Conservation (phyloP, 208 protist genomes). For the Novymonas esmeraldas region DNA sequence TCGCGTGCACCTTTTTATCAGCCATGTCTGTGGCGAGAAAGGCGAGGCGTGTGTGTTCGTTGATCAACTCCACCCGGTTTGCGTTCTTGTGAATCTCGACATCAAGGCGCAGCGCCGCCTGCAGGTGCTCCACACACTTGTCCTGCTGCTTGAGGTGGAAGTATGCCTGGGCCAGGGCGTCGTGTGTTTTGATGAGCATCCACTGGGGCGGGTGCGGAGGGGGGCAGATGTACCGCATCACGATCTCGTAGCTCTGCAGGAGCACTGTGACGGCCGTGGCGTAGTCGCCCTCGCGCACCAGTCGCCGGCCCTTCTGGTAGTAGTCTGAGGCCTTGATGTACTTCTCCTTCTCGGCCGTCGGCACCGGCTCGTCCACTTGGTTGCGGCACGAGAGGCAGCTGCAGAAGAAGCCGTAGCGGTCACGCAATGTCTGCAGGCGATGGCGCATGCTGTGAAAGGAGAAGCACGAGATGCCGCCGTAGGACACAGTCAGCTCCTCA, state of each 20-base stretch:
- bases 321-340: slow-evolving; percentile 87
- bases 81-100: slow-evolving; percentile 58
- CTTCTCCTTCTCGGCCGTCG: slow-evolving; percentile 60
- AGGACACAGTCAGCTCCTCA: slow-evolving; percentile 85
- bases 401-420: slow-evolving; percentile 84
- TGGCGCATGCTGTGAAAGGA: slow-evolving; percentile 79
- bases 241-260: slow-evolving; percentile 85
- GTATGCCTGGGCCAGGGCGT: slow-evolving; percentile 83
- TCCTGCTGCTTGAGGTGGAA: slow-evolving; percentile 64
- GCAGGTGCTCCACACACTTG: slow-evolving; percentile 83
- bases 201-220: slow-evolving; percentile 76
- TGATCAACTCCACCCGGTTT: slow-evolving; percentile 59
- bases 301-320: slow-evolving; percentile 88
- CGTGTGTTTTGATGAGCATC: slow-evolving; percentile 88
- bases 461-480: slow-evolving; percentile 70
- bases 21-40: slow-evolving; percentile 39
- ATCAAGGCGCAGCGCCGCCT: slow-evolving; percentile 55
- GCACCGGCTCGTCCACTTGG: slow-evolving; percentile 77
- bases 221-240: slow-evolving; percentile 85
- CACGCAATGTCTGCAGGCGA: slow-evolving; percentile 64
- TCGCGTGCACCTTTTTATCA: slow-evolving; percentile 52
- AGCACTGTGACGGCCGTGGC: slow-evolving; percentile 80
- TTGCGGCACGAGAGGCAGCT: slow-evolving; percentile 60
- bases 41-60: slow-evolving; percentile 79
- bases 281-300: slow-evolving; percentile 81